Base-by-base conservation (phyloP, 345 rosid species). In the Salix koriyanagi region DNA sequence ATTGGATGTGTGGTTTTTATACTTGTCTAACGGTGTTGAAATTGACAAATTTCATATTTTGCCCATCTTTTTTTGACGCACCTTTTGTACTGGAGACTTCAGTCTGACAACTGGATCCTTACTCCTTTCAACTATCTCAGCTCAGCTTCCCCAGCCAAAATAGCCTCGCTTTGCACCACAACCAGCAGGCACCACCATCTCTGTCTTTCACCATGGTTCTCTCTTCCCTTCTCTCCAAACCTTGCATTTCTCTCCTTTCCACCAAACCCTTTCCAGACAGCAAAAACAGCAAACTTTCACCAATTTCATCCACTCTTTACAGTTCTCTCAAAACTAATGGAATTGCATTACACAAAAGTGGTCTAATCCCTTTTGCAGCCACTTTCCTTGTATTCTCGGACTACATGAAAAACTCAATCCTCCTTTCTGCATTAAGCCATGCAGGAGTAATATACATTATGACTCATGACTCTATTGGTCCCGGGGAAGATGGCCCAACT, bases 401-500 rank as follows among this genome's bases (percentile, higher is more conserved):
- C 75, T 86, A 83, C 75, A 83, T 83, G 88, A 83, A 77, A 70
- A 75, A 75, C 32, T 5, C 85, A 4, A 79, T 81, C 28, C 72
- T 82, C 15, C 79, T 83, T 28, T 84, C 85, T 75, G 86, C 86
- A 68, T 61, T 86, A 23, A 71, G 85, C 67, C 79, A 79, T 4
- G 84, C 86, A 2, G 79, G 86, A 77, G 85, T 83, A 9, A 75
- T 86, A 73, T 81, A 79, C 12, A 26, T 79, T 46, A 69, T 86
- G 85, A 83, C 86, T 21, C 85, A 86, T 19, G 86, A 86, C 37
- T 86, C 82, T 14, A 81, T 83, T 8, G 86, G 86, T 67, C 80
- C 81, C 3, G 85, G 88, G 25, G 86, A 86, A 79, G 85, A 86
- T 70, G 86, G 85, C 14, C 88, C 84, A 8, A 86, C 85, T 46